phyloP scores from a whole-genome alignment of 23 red algal species.

The Gracilariopsis chorda region DNA sequence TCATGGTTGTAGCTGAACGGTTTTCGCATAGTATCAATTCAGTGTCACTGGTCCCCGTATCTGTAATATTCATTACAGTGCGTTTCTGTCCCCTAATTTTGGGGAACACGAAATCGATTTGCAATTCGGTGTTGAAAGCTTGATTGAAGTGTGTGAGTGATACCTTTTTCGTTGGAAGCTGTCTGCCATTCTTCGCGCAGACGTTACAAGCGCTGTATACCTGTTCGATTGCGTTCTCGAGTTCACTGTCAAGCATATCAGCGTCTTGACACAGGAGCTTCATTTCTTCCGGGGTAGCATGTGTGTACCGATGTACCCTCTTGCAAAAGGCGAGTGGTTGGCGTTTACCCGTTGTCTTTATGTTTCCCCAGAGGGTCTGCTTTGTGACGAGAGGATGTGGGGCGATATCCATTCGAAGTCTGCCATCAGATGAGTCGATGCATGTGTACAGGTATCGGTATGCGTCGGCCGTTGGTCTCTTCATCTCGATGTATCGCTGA shows the following conservation, averaged over 20 bases:
- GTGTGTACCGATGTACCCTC: background rate
- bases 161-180: background rate
- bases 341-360: background rate
- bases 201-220: constrained; percentile 7
- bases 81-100: background rate
- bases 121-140: constrained; percentile 9
- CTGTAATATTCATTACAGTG: background rate
- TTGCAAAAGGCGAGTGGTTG: background rate
- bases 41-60: background rate
- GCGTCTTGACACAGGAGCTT: background rate
- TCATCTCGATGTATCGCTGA: background rate
- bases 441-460: background rate
- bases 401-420: too few species aligned
- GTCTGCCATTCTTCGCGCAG: background rate
- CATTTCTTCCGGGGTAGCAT: constrained; percentile 11
- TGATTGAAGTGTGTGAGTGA: constrained; percentile 28
- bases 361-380: background rate
- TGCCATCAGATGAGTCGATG: too few species aligned
- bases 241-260: background rate
- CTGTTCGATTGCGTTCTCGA: background rate
- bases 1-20: background rate
- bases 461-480: background rate
- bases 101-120: background rate
- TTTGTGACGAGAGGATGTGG: background rate
- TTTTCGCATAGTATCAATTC: background rate